Percentiles rank a stretch among this genome's conserved stretches.
These are phyloP conservation scores for Nadsonia fulvescens DNA, from an alignment of 805 yeast species.

Conservation along the genomic window DNA sequence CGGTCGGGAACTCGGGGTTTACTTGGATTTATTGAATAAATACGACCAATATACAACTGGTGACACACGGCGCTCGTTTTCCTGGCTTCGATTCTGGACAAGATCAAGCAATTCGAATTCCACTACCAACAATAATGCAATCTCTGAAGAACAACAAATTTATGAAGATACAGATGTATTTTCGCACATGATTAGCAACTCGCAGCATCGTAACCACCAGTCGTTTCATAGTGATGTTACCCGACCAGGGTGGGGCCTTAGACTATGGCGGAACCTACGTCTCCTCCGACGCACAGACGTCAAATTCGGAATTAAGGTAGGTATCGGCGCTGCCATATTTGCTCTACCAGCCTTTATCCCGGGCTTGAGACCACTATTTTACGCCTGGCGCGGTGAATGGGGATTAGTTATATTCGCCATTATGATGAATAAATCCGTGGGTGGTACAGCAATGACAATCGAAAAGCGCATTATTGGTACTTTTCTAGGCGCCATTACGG, in stretches of 20 bases:
- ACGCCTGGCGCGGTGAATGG: slow-evolving; percentile 70
- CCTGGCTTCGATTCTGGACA: slow-evolving; percentile 39
- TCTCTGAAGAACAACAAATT: slow-evolving; percentile 2
- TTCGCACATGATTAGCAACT: slow-evolving; percentile 8
- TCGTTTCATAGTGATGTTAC: slow-evolving; percentile 4
- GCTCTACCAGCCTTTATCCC: slow-evolving; percentile 53
- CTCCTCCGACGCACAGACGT: slow-evolving; percentile 45
- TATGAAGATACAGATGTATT: slow-evolving; percentile 2
- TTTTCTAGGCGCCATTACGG: slow-evolving; percentile 46
- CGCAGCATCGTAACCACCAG: slow-evolving; percentile 2
- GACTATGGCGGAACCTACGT: slow-evolving; percentile 24
- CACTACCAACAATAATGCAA: neutral
- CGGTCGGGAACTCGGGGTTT: slow-evolving; percentile 34
- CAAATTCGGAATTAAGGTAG: slow-evolving; percentile 65
- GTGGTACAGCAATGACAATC: slow-evolving; percentile 66
- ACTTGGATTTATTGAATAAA: slow-evolving; percentile 26
- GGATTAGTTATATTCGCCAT: slow-evolving; percentile 64
- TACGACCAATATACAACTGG: slow-evolving; percentile 13
- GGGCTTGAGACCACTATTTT: slow-evolving; percentile 33
- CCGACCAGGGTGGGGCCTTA: slow-evolving; percentile 10
- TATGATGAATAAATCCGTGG: slow-evolving; percentile 70
- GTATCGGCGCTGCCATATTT: slow-evolving; percentile 51
- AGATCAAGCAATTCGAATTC: slow-evolving; percentile 1
- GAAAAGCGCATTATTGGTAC: slow-evolving; percentile 42
- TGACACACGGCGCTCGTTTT: slow-evolving; percentile 22